Percentiles rank a stretch among this genome's conserved stretches.
Evolutionary conservation across 345 rosid species (phyloP).

Genomic region (Dimocarpus longan): DNA sequence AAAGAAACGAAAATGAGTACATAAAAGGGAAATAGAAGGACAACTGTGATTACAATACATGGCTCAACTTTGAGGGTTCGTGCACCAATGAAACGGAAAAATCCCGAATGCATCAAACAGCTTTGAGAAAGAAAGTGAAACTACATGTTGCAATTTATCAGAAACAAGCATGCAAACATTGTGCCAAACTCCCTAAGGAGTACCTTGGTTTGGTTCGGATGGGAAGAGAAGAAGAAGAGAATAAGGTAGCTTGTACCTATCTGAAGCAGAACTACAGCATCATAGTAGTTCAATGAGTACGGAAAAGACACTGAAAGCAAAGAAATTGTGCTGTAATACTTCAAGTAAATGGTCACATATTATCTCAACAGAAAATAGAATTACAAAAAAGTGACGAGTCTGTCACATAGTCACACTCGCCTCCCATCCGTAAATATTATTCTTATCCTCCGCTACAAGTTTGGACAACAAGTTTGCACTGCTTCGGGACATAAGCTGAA

Average conservation of each 20-base stretch:
- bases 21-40: no score
- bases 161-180: neutral
- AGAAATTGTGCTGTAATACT: neutral
- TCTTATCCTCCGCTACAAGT: slow-evolving; percentile 60
- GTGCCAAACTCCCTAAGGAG: neutral
- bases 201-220: slow-evolving; percentile 72
- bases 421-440: slow-evolving; percentile 74
- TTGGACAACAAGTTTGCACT: slow-evolving; percentile 70
- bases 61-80: neutral
- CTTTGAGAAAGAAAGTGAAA: neutral
- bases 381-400: neutral
- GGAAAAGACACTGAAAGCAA: slow-evolving; percentile 72
- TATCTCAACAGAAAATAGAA: slow-evolving; percentile 5
- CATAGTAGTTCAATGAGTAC: slow-evolving; percentile 83
- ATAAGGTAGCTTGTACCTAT: slow-evolving; percentile 61
- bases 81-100: neutral
- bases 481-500: slow-evolving; percentile 86
- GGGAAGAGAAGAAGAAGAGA: slow-evolving; percentile 75
- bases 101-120: neutral
- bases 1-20: no score
- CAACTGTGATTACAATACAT: no score
- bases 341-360: slow-evolving; percentile 4
- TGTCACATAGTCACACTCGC: slow-evolving; percentile 37
- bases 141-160: neutral
- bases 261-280: slow-evolving; percentile 90